Evolutionary conservation across 192 early-diverging fungal species (phyloP).

Genomic region (Spizellomyces punctatus): DNA sequence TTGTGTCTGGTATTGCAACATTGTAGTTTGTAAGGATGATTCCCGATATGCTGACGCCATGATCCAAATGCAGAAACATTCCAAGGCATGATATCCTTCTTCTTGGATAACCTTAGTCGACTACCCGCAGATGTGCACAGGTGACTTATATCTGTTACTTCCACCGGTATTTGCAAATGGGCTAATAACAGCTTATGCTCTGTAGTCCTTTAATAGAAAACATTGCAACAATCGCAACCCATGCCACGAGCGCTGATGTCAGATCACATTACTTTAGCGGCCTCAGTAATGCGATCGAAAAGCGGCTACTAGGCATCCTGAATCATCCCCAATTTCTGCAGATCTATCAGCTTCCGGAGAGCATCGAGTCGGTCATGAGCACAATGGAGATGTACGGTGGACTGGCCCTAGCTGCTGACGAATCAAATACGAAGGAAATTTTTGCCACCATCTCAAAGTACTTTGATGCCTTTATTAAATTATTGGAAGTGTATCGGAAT

Average conservation of each 20-base stretch:
- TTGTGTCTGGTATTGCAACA: slow-evolving; percentile 39
- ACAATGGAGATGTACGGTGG: slow-evolving; percentile 80
- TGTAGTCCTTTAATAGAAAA: slow-evolving; percentile 61
- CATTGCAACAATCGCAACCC: slow-evolving; percentile 62
- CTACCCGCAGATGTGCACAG: slow-evolving; percentile 64
- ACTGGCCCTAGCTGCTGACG: slow-evolving; percentile 67
- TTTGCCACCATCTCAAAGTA: slow-evolving; percentile 57
- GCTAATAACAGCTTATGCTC: slow-evolving; percentile 20
- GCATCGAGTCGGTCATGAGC: slow-evolving; percentile 63
- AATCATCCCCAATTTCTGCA: slow-evolving; percentile 61
- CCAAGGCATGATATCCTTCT: slow-evolving; percentile 50
- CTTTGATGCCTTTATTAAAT: slow-evolving; percentile 63
- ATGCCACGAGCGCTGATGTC: slow-evolving; percentile 48
- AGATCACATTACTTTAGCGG: slow-evolving; percentile 60
- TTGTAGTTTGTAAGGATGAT: no score
- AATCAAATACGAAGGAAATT: slow-evolving; percentile 61
- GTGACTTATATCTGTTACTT: slow-evolving; percentile 36
- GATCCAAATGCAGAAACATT: slow-evolving; percentile 15
- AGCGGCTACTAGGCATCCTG: slow-evolving; percentile 56
- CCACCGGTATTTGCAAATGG: neutral
- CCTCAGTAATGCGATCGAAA: slow-evolving; percentile 63
- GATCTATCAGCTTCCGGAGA: slow-evolving; percentile 54
- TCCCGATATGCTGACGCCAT: no score
- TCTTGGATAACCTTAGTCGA: slow-evolving; percentile 57
- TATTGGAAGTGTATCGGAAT: slow-evolving; percentile 69